These are phyloP conservation scores for Phytophthora pseudosyringae DNA, from an alignment of 352 stramenopile genomes.

Conservation along the genomic window DNA sequence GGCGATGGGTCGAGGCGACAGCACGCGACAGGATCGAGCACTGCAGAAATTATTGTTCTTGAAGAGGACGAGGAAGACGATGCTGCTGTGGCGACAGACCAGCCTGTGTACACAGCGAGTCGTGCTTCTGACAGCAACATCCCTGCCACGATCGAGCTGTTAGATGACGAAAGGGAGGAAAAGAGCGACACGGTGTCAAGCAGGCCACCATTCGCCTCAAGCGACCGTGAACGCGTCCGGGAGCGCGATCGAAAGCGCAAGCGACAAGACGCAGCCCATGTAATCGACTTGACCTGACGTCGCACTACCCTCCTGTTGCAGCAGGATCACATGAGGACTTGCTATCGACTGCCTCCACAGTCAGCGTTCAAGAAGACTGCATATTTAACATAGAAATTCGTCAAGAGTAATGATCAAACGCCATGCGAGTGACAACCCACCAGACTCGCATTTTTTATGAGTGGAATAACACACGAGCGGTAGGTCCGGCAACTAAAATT, in stretches of 20 bases:
- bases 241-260: constrained; percentile 20
- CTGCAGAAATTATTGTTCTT: constrained; percentile 20
- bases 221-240: neutral
- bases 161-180: constrained; percentile 21
- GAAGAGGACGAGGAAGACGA: constrained; percentile 20
- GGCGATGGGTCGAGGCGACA: neutral
- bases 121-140: neutral
- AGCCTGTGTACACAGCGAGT: neutral
- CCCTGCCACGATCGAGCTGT: constrained; percentile 18
- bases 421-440: neutral
- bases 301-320: neutral
- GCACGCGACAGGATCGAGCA: neutral
- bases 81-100: neutral
- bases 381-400: neutral
- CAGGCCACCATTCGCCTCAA: neutral
- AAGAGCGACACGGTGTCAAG: neutral
- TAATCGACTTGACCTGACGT: constrained; percentile 42
- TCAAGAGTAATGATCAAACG: neutral
- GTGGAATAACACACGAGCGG: constrained; percentile 12
- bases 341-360: no score
- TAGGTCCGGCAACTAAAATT: constrained; percentile 62
- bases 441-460: constrained; percentile 18
- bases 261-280: constrained; percentile 11
- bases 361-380: no score
- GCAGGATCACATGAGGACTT: neutral